Conservation (phyloP, 2,329 filamentous ascomycete genomes). For the Aspergillus caelatus region DNA sequence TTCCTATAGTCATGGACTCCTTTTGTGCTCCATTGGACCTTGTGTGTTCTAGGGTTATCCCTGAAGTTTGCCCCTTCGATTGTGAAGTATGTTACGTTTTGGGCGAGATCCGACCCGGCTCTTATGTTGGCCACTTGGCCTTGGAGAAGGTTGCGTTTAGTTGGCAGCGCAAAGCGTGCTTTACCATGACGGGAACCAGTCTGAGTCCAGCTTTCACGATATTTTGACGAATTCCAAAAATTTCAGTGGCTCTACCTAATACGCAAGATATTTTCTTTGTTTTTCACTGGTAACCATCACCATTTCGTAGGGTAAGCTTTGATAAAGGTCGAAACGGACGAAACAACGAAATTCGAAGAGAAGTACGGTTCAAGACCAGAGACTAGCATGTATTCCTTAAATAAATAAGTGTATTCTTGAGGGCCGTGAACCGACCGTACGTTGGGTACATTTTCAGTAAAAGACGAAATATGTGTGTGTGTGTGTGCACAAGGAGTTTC, state of each 20-base stretch:
- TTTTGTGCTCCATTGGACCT: constrained; percentile 33
- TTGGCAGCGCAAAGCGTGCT: constrained; percentile 38
- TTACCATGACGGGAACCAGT: constrained; percentile 33
- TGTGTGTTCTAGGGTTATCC: constrained; percentile 31
- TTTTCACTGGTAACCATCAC: background rate
- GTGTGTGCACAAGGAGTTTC: background rate
- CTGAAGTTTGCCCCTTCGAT: constrained; percentile 31
- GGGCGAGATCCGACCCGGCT: constrained; percentile 26
- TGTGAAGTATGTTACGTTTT: constrained; percentile 32
- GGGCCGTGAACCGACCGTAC: too few relatives aligned
- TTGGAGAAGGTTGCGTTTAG: constrained; percentile 36
- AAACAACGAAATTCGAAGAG: background rate
- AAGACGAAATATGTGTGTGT: background rate
- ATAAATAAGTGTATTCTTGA: background rate
- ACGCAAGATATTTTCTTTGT: background rate
- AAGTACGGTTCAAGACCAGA: background rate
- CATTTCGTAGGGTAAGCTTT: background rate
- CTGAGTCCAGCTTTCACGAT: constrained; percentile 41
- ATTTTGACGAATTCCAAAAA: constrained; percentile 37
- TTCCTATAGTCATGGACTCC: constrained; percentile 23
- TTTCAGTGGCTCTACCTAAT: constrained; percentile 23
- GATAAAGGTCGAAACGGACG: background rate
- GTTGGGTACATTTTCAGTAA: background rate
- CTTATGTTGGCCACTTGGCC: constrained; percentile 30
- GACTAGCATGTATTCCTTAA: background rate